A percentile compares a stretch with the other conserved stretches of the same genome.
These are phyloP conservation scores for Knoxia roxburghii DNA, from an alignment of 257 asterid species.

Conservation along the genomic window DNA sequence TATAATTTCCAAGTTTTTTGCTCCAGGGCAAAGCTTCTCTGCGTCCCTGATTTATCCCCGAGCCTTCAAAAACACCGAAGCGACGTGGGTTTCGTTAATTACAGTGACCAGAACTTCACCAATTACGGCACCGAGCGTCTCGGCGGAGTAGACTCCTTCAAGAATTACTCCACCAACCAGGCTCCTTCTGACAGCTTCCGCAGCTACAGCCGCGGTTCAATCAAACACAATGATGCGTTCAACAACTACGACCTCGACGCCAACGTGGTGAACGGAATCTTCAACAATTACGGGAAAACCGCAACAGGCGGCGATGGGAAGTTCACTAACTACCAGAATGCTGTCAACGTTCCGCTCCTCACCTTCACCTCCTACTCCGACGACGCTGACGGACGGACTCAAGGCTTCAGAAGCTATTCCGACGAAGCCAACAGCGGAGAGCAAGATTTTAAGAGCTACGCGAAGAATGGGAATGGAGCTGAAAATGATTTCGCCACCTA, in stretches of 20 bases:
- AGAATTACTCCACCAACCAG: slow-evolving; percentile 39
- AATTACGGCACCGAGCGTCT: slow-evolving; percentile 52
- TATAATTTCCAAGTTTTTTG: slow-evolving; percentile 60
- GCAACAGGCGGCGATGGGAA: slow-evolving; percentile 59
- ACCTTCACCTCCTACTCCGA: slow-evolving; percentile 65
- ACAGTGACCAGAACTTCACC: slow-evolving; percentile 47
- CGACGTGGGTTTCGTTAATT: slow-evolving; percentile 41
- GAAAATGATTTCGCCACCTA: slow-evolving; percentile 45
- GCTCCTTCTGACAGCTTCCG: slow-evolving; percentile 48
- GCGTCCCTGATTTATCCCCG: slow-evolving; percentile 48
- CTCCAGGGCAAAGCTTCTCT: slow-evolving; percentile 53
- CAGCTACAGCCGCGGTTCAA: slow-evolving; percentile 69
- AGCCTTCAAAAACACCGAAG: slow-evolving; percentile 48
- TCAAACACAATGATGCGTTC: slow-evolving; percentile 50
- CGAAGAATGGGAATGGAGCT: slow-evolving; percentile 53
- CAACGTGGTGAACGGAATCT: slow-evolving; percentile 55
- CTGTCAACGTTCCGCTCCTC: slow-evolving; percentile 47
- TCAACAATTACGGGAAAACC: slow-evolving; percentile 58
- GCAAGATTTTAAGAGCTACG: slow-evolving; percentile 57
- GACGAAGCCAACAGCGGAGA: slow-evolving; percentile 57
- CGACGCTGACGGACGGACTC: slow-evolving; percentile 44
- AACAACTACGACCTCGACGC: slow-evolving; percentile 41
- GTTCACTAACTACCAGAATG: slow-evolving; percentile 38
- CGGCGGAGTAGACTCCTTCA: slow-evolving; percentile 55
- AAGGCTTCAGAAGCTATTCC: slow-evolving; percentile 41